Conservation (phyloP, 164 flowering plant genomes). For the Magnolia officinalis region DNA sequence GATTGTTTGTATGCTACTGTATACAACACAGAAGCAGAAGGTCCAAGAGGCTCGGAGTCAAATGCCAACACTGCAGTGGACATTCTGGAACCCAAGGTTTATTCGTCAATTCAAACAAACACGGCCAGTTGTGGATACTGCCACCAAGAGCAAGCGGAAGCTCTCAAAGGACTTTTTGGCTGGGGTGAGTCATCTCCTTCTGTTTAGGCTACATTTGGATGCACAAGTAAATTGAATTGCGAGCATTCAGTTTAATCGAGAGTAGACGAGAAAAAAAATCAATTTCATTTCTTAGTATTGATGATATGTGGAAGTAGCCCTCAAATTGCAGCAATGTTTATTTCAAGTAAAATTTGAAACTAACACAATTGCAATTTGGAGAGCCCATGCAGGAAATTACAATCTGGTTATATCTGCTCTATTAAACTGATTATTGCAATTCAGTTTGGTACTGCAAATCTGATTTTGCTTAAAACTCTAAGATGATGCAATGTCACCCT, state of each 20-base stretch:
- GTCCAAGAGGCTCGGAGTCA: constrained; percentile 31
- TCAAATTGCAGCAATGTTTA: not conserved
- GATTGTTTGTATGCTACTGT: not conserved
- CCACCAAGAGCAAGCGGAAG: constrained; percentile 28
- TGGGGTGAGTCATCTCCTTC: constrained; percentile 40
- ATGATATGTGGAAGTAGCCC: not conserved
- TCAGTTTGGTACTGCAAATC: not conserved
- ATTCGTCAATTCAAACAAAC: constrained; percentile 63
- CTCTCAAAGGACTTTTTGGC: constrained; percentile 63
- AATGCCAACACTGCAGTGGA: constrained; percentile 19
- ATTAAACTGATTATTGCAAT: not conserved
- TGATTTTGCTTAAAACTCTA: not conserved
- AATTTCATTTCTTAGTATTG: not conserved
- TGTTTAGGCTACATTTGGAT: too few relatives aligned
- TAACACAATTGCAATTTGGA: not conserved
- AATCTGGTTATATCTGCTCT: not conserved
- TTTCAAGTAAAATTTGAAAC: not conserved
- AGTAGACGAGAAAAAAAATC: not conserved
- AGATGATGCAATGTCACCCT: not conserved
- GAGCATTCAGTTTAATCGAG: not conserved
- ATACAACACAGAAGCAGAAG: constrained; percentile 61
- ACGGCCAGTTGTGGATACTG: constrained; percentile 40
- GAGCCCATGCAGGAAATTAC: not conserved
- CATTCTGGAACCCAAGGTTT: constrained; percentile 32
- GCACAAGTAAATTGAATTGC: not conserved